Evolutionary conservation across 352 stramenopile genomes (phyloP).

Genomic region (Globisporangium nagaii): DNA sequence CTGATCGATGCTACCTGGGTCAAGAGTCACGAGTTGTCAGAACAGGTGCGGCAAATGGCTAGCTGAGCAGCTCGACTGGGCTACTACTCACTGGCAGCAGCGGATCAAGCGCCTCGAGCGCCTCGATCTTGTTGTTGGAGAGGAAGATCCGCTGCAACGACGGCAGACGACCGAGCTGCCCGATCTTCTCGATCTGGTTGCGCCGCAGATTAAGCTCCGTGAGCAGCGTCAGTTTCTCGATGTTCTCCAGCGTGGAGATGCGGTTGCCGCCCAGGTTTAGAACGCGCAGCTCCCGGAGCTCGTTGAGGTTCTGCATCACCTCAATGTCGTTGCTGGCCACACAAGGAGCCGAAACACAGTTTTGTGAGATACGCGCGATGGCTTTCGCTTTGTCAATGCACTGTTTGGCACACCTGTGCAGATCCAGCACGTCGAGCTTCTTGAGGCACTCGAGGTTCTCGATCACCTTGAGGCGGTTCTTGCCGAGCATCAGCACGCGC

Average conservation of each 20-base stretch:
- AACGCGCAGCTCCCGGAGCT: constrained; percentile 80
- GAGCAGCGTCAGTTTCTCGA: constrained; percentile 70
- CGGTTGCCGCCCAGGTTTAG: constrained; percentile 89
- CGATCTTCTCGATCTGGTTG: constrained; percentile 67
- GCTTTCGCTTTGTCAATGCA: background rate
- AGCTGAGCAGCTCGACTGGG: too few relatives aligned
- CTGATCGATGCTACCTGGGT: constrained; percentile 52
- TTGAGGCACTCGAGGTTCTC: constrained; percentile 78
- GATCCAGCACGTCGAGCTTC: constrained; percentile 90
- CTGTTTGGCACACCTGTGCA: too few relatives aligned
- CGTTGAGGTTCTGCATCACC: constrained; percentile 81
- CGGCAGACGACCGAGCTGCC: constrained; percentile 55
- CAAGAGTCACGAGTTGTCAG: too few relatives aligned
- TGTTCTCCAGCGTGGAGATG: constrained; percentile 71
- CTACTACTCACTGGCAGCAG: constrained; percentile 44
- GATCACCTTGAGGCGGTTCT: constrained; percentile 79
- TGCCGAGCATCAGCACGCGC: constrained; percentile 90
- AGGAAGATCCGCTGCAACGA: constrained; percentile 87
- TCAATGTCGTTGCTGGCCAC: constrained; percentile 82
- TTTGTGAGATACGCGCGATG: background rate
- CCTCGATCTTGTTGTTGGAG: constrained; percentile 86
- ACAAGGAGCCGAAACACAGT: background rate
- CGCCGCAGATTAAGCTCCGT: constrained; percentile 89
- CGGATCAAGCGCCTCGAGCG: constrained; percentile 61
- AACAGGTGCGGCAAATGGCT: background rate